phyloP scores from a whole-genome alignment of 1,284 basidiomycete genomes.

The Fomitiporia mediterranea region DNA sequence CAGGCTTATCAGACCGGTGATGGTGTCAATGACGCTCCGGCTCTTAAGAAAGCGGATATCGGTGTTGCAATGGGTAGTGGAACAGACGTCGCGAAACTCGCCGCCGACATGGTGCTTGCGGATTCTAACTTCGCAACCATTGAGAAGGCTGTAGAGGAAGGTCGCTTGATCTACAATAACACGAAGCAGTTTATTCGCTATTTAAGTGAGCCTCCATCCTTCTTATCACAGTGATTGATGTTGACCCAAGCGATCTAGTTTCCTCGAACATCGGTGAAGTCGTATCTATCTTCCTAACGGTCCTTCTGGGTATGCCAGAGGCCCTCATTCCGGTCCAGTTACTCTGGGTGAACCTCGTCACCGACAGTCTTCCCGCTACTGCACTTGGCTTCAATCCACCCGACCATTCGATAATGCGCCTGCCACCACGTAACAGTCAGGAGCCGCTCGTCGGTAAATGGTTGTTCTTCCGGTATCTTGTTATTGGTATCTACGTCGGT shows the following conservation, averaged over 20 bases:
- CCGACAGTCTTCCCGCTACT: constrained; percentile 95
- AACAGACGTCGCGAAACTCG: constrained; percentile 97
- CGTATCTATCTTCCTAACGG: constrained; percentile 96
- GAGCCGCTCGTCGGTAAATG: constrained; percentile 91
- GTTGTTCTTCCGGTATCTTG: constrained; percentile 94
- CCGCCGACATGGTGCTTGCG: constrained; percentile 94
- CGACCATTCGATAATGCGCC: constrained; percentile 93
- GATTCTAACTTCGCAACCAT: constrained; percentile 92
- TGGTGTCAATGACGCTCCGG: constrained; percentile 96
- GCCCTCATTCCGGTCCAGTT: constrained; percentile 97
- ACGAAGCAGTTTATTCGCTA: constrained; percentile 97
- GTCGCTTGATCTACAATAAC: constrained; percentile 97
- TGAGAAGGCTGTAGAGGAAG: constrained; percentile 94
- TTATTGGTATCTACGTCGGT: constrained; percentile 93
- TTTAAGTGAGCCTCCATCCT: constrained; percentile 55
- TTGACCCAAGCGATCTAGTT: constrained; percentile 50
- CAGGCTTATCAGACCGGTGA: constrained; percentile 68
- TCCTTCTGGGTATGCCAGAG: constrained; percentile 97
- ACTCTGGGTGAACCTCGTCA: constrained; percentile 95
- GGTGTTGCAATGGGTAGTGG: constrained; percentile 99
- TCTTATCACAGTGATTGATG: constrained; percentile 27
- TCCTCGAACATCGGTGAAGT: constrained; percentile 99
- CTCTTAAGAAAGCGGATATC: constrained; percentile 95
- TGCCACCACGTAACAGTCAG: constrained; percentile 81
- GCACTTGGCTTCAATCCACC: constrained; percentile 98